Conservation (phyloP, 306 rosid species). For the Castanea crenata region DNA sequence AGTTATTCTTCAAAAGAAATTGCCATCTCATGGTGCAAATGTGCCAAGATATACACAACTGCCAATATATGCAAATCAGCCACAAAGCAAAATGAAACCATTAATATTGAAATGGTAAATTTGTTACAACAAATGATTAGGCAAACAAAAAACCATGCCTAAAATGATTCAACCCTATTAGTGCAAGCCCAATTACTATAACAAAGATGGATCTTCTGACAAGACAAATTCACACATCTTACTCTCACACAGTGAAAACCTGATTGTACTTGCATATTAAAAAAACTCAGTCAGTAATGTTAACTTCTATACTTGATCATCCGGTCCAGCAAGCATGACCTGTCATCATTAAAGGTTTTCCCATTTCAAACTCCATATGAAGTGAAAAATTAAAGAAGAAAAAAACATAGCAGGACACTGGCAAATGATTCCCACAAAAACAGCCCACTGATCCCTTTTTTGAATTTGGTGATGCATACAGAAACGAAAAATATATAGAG, state of each 20-base stretch:
- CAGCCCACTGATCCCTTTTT: not conserved
- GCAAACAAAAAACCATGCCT: conserved; percentile 90
- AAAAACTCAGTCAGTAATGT: conserved; percentile 41
- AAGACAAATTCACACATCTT: conserved; percentile 47
- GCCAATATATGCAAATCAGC: conserved; percentile 35
- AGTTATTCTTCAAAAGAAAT: not conserved
- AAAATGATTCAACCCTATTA: conserved; percentile 78
- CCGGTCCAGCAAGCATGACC: conserved; percentile 96
- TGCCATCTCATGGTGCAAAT: not conserved
- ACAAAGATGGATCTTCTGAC: conserved; percentile 27
- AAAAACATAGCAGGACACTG: not conserved
- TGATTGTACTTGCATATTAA: conserved; percentile 40
- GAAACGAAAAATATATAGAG: not conserved
- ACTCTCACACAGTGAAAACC: conserved; percentile 47
- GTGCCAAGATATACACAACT: conserved; percentile 18
- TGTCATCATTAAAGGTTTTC: conserved; percentile 29
- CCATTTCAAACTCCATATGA: not conserved
- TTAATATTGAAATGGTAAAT: conserved; percentile 36
- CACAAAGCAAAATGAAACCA: conserved; percentile 71
- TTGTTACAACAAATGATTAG: conserved; percentile 72
- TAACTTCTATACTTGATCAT: conserved; percentile 74
- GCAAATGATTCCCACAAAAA: not conserved
- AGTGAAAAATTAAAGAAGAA: not conserved
- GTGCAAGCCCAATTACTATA: conserved; percentile 55
- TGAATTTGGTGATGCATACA: not conserved